phyloP scores from a whole-genome alignment of 2,329 filamentous ascomycete species.

The Alternaria brassicae region DNA sequence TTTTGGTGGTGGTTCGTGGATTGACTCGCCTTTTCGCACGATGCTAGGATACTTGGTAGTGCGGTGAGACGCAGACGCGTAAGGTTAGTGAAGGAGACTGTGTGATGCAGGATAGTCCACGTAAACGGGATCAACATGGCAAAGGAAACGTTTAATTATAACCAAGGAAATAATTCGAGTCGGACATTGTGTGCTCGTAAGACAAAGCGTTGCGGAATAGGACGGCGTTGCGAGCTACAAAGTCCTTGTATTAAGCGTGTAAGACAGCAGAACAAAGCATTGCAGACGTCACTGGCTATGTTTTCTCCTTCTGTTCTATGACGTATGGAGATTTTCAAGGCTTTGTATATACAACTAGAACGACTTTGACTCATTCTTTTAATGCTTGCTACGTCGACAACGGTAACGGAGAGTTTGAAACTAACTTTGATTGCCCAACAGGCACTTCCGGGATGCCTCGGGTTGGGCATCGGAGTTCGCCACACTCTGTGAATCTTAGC shows the following conservation, averaged over 20 bases:
- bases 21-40: neutral
- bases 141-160: neutral
- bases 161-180: neutral
- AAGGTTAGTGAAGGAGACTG: neutral
- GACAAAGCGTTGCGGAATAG: constrained; percentile 5
- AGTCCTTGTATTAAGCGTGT: neutral
- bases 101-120: neutral
- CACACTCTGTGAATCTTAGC: neutral
- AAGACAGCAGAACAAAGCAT: neutral
- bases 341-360: neutral
- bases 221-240: neutral
- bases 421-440: neutral
- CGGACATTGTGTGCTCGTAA: neutral
- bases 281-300: too few species aligned
- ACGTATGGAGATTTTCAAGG: neutral
- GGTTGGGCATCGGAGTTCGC: neutral
- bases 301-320: neutral
- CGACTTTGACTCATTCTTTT: neutral
- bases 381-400: neutral
- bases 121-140: neutral
- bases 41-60: neutral
- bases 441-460: neutral
- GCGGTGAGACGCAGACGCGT: neutral
- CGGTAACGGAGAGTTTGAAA: neutral
- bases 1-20: neutral